phyloP scores from a whole-genome alignment of 2,329 filamentous ascomycete genomes.

The Exserohilum rostratum region DNA sequence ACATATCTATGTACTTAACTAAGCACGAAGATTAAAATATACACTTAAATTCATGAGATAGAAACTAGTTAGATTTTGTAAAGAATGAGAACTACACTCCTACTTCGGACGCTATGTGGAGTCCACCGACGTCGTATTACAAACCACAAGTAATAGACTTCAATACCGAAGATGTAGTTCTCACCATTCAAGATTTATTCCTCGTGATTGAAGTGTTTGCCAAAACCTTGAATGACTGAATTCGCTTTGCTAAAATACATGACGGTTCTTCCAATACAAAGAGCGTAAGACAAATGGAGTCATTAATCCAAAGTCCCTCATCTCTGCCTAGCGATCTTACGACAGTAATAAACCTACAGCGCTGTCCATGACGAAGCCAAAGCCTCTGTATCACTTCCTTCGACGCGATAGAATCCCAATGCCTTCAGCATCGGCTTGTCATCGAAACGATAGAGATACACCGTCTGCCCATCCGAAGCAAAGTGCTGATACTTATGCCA shows the following conservation, averaged over 20 bases:
- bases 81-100: neutral
- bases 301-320: neutral
- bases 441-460: neutral
- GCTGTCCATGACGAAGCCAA: neutral
- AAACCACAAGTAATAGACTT: neutral
- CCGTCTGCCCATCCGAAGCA: neutral
- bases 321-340: neutral
- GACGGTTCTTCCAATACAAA: neutral
- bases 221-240: neutral
- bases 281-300: neutral
- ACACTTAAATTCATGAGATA: too few species aligned
- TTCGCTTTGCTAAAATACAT: neutral
- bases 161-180: neutral
- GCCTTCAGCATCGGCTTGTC: neutral
- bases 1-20: too few species aligned
- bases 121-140: neutral
- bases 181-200: neutral
- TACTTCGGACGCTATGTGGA: neutral
- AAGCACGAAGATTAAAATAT: too few species aligned
- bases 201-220: neutral
- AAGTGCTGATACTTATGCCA: slow-evolving; percentile 1
- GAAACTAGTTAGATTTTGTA: too few species aligned
- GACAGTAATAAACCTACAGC: neutral
- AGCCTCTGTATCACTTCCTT: neutral
- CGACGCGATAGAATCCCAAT: neutral